Conservation (phyloP, 768 basidiomycete genomes). For the Tephrocybe sp. region DNA sequence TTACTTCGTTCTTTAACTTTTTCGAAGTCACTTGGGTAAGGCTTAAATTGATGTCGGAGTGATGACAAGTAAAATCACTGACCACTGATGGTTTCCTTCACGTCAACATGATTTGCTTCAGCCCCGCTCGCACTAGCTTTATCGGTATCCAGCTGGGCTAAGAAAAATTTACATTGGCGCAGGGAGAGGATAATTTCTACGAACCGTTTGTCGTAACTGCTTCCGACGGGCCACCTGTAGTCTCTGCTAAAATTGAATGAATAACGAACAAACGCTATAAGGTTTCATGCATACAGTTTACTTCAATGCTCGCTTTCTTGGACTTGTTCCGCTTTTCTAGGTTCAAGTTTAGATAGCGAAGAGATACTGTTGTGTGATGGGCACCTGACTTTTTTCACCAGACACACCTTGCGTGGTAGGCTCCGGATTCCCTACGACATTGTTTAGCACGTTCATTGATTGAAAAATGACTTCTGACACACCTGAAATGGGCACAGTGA, state of each 20-base stretch:
- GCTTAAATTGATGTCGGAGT: not conserved
- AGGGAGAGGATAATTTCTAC: not conserved
- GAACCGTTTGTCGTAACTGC: not conserved
- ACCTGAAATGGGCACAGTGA: slow-evolving; percentile 4
- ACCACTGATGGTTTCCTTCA: not conserved
- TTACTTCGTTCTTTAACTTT: slow-evolving; percentile 6
- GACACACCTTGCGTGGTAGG: not conserved
- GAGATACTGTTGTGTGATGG: not conserved
- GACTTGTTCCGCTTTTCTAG: slow-evolving; percentile 7
- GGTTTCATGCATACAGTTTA: slow-evolving; percentile 1
- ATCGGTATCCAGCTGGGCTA: not conserved
- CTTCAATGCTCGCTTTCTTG: not conserved
- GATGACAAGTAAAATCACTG: not conserved
- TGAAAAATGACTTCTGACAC: not conserved
- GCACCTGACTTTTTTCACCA: slow-evolving; percentile 2
- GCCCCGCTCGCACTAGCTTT: not conserved
- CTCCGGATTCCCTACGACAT: not conserved
- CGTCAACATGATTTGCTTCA: not conserved
- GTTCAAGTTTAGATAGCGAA: slow-evolving; percentile 1
- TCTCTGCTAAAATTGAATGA: slow-evolving; percentile 2
- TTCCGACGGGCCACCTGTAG: not conserved
- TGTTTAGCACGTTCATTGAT: not conserved
- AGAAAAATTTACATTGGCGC: not conserved
- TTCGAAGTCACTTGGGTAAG: slow-evolving; percentile 1
- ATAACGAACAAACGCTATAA: not conserved